A percentile compares a stretch with the other conserved stretches of the same genome.
Evolutionary conservation across 1,284 basidiomycete species (phyloP).

Genomic region (Cronartium ribicola): DNA sequence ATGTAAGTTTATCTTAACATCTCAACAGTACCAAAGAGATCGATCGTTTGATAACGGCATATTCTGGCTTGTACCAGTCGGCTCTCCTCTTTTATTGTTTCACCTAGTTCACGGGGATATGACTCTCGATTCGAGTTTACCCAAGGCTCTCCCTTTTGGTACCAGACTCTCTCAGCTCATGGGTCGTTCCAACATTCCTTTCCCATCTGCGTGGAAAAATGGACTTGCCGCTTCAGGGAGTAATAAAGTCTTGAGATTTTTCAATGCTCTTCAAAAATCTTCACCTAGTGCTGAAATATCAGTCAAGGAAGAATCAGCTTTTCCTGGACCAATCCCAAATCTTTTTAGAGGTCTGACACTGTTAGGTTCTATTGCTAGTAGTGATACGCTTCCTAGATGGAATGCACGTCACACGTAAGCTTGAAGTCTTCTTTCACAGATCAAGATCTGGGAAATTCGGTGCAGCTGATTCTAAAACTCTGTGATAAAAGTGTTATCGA

Average conservation of each 20-base stretch:
- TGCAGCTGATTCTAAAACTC: too few species aligned
- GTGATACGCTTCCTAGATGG: slow-evolving; percentile 28
- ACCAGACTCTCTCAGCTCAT: background rate
- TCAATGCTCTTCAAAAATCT: background rate
- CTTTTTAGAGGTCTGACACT: slow-evolving; percentile 15
- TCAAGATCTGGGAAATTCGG: background rate
- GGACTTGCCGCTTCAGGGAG: background rate
- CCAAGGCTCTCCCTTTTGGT: background rate
- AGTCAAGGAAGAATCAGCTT: background rate
- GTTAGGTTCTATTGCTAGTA: slow-evolving; percentile 25
- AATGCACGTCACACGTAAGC: slow-evolving; percentile 37
- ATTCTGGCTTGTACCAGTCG: slow-evolving; percentile 13
- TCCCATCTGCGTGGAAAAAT: background rate
- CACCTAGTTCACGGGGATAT: slow-evolving; percentile 27
- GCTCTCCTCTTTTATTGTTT: slow-evolving; percentile 38
- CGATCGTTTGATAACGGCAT: background rate
- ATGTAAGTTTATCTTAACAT: slow-evolving; percentile 16
- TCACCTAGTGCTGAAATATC: background rate
- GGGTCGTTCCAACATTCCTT: background rate
- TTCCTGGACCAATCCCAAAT: slow-evolving; percentile 19
- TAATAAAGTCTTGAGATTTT: background rate
- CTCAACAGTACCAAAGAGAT: background rate
- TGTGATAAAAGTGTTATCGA: slow-evolving; percentile 12
- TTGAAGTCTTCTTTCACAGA: background rate
- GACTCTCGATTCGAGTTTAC: background rate